Evolutionary conservation across 352 stramenopile species (phyloP).

Genomic region (Globisporangium perplexum): DNA sequence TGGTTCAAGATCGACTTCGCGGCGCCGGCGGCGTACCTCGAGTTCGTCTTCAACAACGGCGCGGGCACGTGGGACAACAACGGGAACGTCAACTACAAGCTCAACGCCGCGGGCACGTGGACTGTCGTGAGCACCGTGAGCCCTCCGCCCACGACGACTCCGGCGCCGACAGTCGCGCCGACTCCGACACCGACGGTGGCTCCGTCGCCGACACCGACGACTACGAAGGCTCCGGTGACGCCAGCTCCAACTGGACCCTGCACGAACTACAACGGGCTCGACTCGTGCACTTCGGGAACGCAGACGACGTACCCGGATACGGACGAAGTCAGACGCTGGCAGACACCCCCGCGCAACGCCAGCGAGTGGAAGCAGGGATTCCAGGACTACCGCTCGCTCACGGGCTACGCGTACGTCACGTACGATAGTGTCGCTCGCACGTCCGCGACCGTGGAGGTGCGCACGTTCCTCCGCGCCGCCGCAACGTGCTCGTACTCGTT

Average conservation of each 20-base stretch:
- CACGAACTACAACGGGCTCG: conserved; percentile 27
- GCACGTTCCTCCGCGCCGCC: conserved; percentile 24
- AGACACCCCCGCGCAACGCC: conserved; percentile 39
- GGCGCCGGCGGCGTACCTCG: conserved; percentile 12
- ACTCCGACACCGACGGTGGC: conserved; percentile 9
- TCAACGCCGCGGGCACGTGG: conserved; percentile 25
- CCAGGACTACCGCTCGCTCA: conserved; percentile 41
- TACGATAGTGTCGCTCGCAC: conserved; percentile 21
- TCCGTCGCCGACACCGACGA: conserved; percentile 7
- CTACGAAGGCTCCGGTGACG: conserved; percentile 12
- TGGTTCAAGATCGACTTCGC: conserved; percentile 39
- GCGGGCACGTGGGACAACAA: conserved; percentile 40
- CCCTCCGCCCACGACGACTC: conserved; percentile 10
- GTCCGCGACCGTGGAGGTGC: conserved; percentile 34
- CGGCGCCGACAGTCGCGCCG: conserved; percentile 8
- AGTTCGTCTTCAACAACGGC: conserved; percentile 42
- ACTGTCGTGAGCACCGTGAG: conserved; percentile 22
- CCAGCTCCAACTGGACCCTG: conserved; percentile 16
- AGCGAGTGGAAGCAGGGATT: conserved; percentile 21
- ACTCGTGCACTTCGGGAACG: conserved; percentile 20
- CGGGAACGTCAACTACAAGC: conserved; percentile 32
- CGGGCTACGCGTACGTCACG: conserved; percentile 36
- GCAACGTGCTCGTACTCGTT: conserved; percentile 31
- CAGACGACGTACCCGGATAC: conserved; percentile 14
- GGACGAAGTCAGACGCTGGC: conserved; percentile 33